Evolutionary conservation across 306 rosid genomes (phyloP).

Genomic region (Rubus idaeus): DNA sequence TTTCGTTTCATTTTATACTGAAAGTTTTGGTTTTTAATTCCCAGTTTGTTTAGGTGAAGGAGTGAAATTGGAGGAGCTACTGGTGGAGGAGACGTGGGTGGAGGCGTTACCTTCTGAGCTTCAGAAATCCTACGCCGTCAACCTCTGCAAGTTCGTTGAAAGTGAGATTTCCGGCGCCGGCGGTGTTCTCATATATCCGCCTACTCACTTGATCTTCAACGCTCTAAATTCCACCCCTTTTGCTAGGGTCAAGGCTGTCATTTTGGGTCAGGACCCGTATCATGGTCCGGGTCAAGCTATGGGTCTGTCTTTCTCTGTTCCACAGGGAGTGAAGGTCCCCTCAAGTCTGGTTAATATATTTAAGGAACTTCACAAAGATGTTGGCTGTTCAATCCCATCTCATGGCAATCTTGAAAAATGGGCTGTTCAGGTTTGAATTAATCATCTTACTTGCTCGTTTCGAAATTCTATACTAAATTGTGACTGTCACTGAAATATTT

Average conservation of each 20-base stretch:
- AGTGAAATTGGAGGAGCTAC: constrained; percentile 61
- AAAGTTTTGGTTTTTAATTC: neutral
- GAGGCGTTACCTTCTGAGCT: constrained; percentile 66
- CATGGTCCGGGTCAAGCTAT: constrained; percentile 98
- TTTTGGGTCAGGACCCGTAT: constrained; percentile 98
- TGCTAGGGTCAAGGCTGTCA: constrained; percentile 67
- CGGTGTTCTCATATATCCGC: constrained; percentile 59
- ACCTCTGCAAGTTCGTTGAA: constrained; percentile 64
- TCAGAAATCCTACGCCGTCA: constrained; percentile 65
- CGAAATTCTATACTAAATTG: neutral
- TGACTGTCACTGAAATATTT: neutral
- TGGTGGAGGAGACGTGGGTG: constrained; percentile 83
- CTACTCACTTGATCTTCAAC: constrained; percentile 76
- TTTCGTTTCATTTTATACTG: neutral
- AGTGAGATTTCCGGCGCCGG: constrained; percentile 41
- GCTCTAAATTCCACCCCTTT: constrained; percentile 92
- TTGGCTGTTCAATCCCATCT: constrained; percentile 80
- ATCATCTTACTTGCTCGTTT: neutral
- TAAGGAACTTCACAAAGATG: constrained; percentile 80
- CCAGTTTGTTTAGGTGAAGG: constrained; percentile 8
- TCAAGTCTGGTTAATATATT: constrained; percentile 84
- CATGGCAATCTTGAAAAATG: constrained; percentile 86
- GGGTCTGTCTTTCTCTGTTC: constrained; percentile 98
- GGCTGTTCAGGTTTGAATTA: constrained; percentile 71
- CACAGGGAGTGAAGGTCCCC: constrained; percentile 81